Evolutionary conservation across 1,139 yeast genomes (phyloP), one percentile per base, ranked within the genome.

Genomic region (Kazachstania sp.): DNA sequence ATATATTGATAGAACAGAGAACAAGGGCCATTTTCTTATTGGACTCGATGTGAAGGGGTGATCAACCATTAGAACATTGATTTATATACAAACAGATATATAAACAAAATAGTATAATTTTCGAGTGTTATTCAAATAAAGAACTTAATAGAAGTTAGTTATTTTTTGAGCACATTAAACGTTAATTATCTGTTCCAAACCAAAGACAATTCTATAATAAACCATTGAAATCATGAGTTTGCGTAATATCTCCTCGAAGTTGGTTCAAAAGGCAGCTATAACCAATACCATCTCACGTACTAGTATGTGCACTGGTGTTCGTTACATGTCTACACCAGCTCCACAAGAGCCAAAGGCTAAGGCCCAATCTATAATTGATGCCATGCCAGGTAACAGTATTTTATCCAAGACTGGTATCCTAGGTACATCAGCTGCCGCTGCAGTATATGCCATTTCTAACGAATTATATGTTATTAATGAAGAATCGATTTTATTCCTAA

Each of bases 361-460:
- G 77, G 98, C 98, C 53, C 72, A 78, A 64, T 81, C 96, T 51
- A 81, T 92, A 70, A 79, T 92, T 63, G 90, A 86, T 63, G 87
- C 96, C 57, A 74, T 92, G 62, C 98, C 98, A 69, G 97, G 97
- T 69, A 84, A 80, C 80, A 81, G 79, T 64, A 75, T 80, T 61
- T 71, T 92, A 61, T 79, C 97, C 59, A 92, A 92, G 79, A 88
- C 97, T 56, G 96, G 97, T 65, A 78, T 90, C 65, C 75, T 92
- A 66, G 97, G 97, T 63, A 88, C 98, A 52, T 79, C 90, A 54
- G 81, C 96, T 49, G 97, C 97, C 51, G 97, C 95, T 51, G 83
- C 95, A 55, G 71, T 90, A 58, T 92, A 88, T 72, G 96, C 96
- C 59, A 82, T 94, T 66, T 85, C 96, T 63, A 87, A 86, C 72